Percentiles rank a stretch among this genome's conserved stretches.
phyloP scores from a whole-genome alignment of 2,329 filamentous ascomycete species.

The Colletotrichum eremochloae region DNA sequence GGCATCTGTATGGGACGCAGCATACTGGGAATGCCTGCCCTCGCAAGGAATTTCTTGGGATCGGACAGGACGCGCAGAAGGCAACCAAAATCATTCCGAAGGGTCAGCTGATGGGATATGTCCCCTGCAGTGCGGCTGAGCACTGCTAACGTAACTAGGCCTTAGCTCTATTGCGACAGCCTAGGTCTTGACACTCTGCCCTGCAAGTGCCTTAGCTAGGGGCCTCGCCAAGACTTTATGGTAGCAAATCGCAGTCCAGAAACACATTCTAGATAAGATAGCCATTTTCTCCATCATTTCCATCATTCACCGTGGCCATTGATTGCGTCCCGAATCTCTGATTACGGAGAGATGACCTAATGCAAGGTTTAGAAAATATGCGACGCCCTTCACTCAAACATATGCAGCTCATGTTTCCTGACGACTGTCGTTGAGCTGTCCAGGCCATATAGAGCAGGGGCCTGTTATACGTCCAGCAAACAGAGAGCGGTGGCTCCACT shows the following conservation, averaged over 20 bases:
- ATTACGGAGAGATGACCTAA: background rate
- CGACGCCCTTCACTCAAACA: slow-evolving; percentile 1
- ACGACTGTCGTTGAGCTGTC: background rate
- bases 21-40: no score
- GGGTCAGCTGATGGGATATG: slow-evolving; percentile 7
- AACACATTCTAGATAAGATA: background rate
- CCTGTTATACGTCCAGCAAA: background rate
- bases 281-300: background rate
- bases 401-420: background rate
- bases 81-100: background rate
- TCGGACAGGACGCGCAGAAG: no score
- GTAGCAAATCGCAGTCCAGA: background rate
- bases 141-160: slow-evolving; percentile 19
- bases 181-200: background rate
- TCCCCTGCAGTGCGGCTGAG: slow-evolving; percentile 40
- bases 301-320: background rate
- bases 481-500: background rate
- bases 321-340: background rate
- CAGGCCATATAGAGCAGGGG: slow-evolving; percentile 12
- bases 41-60: background rate
- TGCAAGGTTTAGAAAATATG: background rate
- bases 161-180: slow-evolving; percentile 22
- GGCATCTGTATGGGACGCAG: background rate
- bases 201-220: slow-evolving; percentile 3
- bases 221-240: background rate